Percentiles rank a stretch among this genome's conserved stretches.
These are phyloP conservation scores for Lachnellula cervina DNA, from an alignment of 2,329 filamentous ascomycete genomes.

Conservation along the genomic window DNA sequence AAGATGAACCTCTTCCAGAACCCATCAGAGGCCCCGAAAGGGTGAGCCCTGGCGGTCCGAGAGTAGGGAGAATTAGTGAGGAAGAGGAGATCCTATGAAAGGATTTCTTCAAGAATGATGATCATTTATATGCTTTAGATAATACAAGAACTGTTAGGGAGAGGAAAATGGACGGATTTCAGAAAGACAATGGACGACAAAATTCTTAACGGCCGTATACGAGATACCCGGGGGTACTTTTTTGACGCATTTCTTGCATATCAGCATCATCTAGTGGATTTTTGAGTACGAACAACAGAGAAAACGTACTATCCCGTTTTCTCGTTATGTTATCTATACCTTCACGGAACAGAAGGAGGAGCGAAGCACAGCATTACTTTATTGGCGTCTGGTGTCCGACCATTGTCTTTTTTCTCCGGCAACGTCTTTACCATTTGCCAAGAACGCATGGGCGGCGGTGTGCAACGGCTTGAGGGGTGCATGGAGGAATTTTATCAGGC, in stretches of 20 bases:
- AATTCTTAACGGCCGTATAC: constrained; percentile 22
- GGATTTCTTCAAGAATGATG: background rate
- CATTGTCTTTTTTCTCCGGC: background rate
- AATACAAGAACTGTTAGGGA: constrained; percentile 1
- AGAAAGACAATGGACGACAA: constrained; percentile 8
- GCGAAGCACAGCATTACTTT: constrained; percentile 9
- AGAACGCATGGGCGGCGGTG: background rate
- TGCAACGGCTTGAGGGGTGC: background rate
- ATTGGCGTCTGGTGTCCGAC: constrained; percentile 14
- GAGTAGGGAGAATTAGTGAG: constrained; percentile 29
- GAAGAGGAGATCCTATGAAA: constrained; percentile 27
- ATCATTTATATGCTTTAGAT: constrained; percentile 3
- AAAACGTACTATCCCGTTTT: constrained; percentile 7
- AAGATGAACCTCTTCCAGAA: constrained; percentile 64
- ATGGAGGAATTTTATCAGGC: background rate
- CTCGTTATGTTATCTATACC: constrained; percentile 8
- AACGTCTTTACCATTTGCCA: background rate
- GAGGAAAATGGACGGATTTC: constrained; percentile 2
- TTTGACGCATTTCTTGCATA: constrained; percentile 25
- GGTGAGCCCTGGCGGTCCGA: constrained; percentile 21
- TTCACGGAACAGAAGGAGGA: constrained; percentile 6
- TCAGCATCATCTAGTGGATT: constrained; percentile 15
- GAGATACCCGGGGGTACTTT: constrained; percentile 27
- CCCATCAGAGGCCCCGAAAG: constrained; percentile 29
- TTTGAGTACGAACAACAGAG: constrained; percentile 1